Evolutionary conservation across 164 flowering plant genomes (phyloP).

Genomic region (Buxus sempervirens): DNA sequence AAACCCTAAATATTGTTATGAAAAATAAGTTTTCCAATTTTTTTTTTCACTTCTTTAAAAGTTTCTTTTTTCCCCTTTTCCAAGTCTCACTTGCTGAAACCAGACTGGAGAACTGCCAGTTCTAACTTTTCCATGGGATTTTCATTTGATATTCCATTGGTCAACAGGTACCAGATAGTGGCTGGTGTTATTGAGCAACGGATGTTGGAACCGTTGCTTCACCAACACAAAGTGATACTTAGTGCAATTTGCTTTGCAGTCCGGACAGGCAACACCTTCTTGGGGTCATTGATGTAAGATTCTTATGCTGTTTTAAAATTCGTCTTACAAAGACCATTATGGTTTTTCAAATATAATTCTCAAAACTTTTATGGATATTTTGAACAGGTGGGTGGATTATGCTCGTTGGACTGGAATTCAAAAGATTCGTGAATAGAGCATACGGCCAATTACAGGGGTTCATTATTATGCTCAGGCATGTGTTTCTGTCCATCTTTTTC

Average conservation of each 20-base stretch:
- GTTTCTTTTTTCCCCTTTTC: no score
- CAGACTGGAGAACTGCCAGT: no score
- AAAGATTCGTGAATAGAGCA: slow-evolving; percentile 41
- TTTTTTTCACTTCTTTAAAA: no score
- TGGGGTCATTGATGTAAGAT: slow-evolving; percentile 92
- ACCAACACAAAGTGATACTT: slow-evolving; percentile 72
- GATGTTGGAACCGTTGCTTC: slow-evolving; percentile 78
- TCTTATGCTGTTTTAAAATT: not conserved
- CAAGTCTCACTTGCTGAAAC: no score
- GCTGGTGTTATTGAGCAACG: slow-evolving; percentile 95
- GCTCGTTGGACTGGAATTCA: slow-evolving; percentile 89
- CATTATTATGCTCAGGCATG: not conserved
- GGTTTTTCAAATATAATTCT: slow-evolving; percentile 6
- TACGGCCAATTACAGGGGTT: not conserved
- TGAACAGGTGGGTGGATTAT: slow-evolving; percentile 93
- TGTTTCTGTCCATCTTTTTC: not conserved
- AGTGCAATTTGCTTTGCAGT: slow-evolving; percentile 91
- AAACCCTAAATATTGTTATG: no score
- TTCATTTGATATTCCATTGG: not conserved
- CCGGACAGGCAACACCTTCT: slow-evolving; percentile 90
- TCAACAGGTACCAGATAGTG: slow-evolving; percentile 78
- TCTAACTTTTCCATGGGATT: no score
- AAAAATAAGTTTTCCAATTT: no score
- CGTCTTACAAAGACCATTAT: not conserved
- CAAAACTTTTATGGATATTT: slow-evolving; percentile 4